These are phyloP conservation scores for Cryphonectria nitschkei DNA, from an alignment of 2,329 filamentous ascomycete species.

Conservation along the genomic window DNA sequence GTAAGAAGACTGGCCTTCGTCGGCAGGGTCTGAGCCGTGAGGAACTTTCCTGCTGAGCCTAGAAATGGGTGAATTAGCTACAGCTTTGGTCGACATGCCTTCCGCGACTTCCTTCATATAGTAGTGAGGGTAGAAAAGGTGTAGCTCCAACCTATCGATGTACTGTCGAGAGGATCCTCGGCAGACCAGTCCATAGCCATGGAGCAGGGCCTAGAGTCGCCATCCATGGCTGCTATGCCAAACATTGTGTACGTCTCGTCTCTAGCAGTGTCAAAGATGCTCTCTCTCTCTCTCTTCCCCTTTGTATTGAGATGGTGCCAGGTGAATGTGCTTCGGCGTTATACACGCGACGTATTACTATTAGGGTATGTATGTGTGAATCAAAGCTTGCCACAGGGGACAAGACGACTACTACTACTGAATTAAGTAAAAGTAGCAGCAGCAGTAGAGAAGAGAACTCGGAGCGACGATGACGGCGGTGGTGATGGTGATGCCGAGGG, in stretches of 20 bases:
- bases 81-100: background rate
- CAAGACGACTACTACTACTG: background rate
- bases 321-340: background rate
- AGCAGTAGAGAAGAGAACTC: background rate
- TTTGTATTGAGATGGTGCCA: background rate
- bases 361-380: background rate
- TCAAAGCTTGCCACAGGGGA: background rate
- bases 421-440: background rate
- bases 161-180: background rate
- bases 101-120: background rate
- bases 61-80: conserved; percentile 6
- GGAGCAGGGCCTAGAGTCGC: conserved; percentile 16
- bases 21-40: background rate
- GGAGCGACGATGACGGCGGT: background rate
- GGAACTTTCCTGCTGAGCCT: background rate
- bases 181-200: conserved; percentile 8
- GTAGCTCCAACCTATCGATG: conserved; percentile 6
- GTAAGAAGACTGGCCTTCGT: background rate
- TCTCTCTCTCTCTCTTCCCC: background rate
- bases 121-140: background rate
- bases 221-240: conserved; percentile 22
- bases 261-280: background rate
- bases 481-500: background rate
- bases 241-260: background rate
- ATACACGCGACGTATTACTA: background rate